phyloP scores from a whole-genome alignment of 2,329 filamentous ascomycete species.

The Didymella glomerata region DNA sequence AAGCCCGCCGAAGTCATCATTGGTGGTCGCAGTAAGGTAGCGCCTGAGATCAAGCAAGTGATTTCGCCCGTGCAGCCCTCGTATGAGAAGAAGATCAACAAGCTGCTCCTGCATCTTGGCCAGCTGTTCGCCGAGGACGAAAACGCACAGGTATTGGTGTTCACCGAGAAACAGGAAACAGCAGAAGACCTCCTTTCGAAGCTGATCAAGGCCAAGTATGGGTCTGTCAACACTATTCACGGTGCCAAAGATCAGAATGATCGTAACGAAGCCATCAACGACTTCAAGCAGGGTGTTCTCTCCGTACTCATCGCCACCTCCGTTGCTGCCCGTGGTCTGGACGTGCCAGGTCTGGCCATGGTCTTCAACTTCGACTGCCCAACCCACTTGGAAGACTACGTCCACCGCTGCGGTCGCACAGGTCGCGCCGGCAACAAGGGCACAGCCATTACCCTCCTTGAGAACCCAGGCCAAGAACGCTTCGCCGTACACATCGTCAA shows the following conservation, averaged over 20 bases:
- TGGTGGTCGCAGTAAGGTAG: constrained; percentile 78
- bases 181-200: constrained; percentile 46
- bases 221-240: constrained; percentile 74
- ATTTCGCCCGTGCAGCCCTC: constrained; percentile 71
- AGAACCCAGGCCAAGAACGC: constrained; percentile 88
- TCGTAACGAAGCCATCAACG: constrained; percentile 47
- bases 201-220: constrained; percentile 43
- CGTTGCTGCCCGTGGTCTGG: constrained; percentile 90
- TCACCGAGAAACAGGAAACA: constrained; percentile 91
- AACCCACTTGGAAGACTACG: constrained; percentile 95
- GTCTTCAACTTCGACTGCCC: constrained; percentile 96
- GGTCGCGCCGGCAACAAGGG: constrained; percentile 94
- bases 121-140: constrained; percentile 87
- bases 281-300: constrained; percentile 72
- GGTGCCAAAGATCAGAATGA: constrained; percentile 70
- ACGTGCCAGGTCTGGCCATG: constrained; percentile 94
- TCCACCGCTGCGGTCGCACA: constrained; percentile 91
- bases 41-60: constrained; percentile 82
- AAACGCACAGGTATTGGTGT: constrained; percentile 87
- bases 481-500: constrained; percentile 89
- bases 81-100: constrained; percentile 81
- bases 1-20: constrained; percentile 92
- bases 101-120: constrained; percentile 85
- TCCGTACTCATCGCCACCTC: constrained; percentile 94
- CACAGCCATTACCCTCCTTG: constrained; percentile 93